Evolutionary conservation across 192 early-diverging fungal species (phyloP), one percentile per base, ranked within the genome.

Genomic region (Diversispora epigaea): DNA sequence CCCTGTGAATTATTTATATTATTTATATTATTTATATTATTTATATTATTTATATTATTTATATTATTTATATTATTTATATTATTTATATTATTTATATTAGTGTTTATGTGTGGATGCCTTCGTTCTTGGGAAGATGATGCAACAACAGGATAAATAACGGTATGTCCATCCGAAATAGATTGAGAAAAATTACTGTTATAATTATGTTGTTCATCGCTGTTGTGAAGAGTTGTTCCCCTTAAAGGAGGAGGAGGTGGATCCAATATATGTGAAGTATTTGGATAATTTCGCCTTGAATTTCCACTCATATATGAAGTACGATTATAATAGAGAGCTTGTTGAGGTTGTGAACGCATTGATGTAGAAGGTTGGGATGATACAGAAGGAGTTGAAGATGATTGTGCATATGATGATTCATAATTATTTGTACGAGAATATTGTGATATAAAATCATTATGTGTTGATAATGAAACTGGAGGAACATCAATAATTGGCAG

Each of bases 141-240:
- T 46, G 46, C 4, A 6, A 66, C n/a, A 58, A 41, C 70, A 45
- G 41, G 32, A 58, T 17, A 71, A 6, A 47, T 55, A 22, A 55
- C 32, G 11, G 5, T 17, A 7, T 6, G 14, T 39, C 39, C 10
- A n/a, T 54, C 49, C 21, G 70, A 21, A 45, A 32, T 44, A 57
- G 19, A 39, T 19, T n/a, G n/a, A 32, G 50, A 15, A 57, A 55
- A 9, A 56, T 54, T 58, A 71, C 44, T 71, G 22, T 15, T 71
- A 60, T 71, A 71, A 41, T 15, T 40, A 58, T 44, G 52, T 55
- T 58, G 70, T 17, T 70, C 68, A 4, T 19, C 22, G 40, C 15
- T 39, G 55, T 32, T 55, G n/a, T 55, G n/a, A 63, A 15, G 7
- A 17, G 32, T 17, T n/a, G 61, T 22, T 41, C 61, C n/a, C 40